Evolutionary conservation across 495 filamentous ascomycete species (phyloP), one percentile per base, ranked within the genome.

Genomic region (Penicillium egyptiacum): DNA sequence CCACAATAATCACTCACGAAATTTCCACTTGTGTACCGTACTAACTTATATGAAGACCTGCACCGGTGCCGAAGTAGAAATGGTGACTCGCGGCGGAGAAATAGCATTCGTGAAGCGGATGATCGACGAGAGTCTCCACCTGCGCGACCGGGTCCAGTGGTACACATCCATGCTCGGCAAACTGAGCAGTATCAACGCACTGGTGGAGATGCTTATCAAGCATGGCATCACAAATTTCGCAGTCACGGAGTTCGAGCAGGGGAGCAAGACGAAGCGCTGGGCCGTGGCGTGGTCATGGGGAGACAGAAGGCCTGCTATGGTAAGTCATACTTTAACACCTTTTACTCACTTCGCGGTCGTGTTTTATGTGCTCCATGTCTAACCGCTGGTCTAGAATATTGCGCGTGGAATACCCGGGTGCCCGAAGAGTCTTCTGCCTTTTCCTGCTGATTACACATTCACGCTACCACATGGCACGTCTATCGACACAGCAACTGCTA

Each of bases 131-230:
- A 92, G 88, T 37, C 70, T 88, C 11, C 60, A 67, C 0, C 71
- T 93, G 7, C 66, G 74, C 37, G 80, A 82, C 0, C 70, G 76
- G 19, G 81, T 93, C 9, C 83, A 83, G 48, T 98, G 94, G 94
- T 97, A 92, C 67, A 96, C 89, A 3, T 85, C 84, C 25, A 96
- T 98, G 90, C 76, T 97, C 0, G 94, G 94, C 0, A 95, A 94
- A 60, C 73, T 89, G 26, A 84, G 81, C 31, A 94, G 88, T 55
- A 74, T 96, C 5, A 77, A 84, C 3, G 55, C 70, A 0, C 68
- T 98, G 0, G 72, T 96, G 0, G 78, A 82, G 17, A 73, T 71
- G 28, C 73, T 98, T 0, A 81, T 78, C 31, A 74, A 74, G 10
- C 70, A 81, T 9, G 78, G 74, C 0, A 81, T 92, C 35, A 68